Conservation (phyloP, 2,329 filamentous ascomycete species). For the Beauveria australis region DNA sequence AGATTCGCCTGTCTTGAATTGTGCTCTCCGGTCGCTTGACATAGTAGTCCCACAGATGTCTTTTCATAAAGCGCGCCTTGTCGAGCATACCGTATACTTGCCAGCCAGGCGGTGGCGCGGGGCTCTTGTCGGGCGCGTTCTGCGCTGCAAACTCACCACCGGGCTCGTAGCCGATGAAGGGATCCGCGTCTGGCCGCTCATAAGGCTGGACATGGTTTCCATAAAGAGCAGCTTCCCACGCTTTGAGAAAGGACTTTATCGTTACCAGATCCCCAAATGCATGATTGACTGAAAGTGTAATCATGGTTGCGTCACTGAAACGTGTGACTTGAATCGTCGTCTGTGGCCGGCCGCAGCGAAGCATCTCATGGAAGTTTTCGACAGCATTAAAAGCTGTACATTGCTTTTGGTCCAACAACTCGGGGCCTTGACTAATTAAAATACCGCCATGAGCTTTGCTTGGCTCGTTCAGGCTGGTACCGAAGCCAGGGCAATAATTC, state of each 20-base stretch:
- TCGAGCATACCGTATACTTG: background rate
- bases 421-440: background rate
- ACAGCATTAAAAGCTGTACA: background rate
- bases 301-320: background rate
- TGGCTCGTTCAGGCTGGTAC: background rate
- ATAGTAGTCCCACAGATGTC: background rate
- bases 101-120: background rate
- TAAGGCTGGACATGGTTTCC: background rate
- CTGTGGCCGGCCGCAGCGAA: background rate
- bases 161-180: background rate
- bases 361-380: background rate
- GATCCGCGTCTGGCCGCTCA: background rate
- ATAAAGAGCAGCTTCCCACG: background rate
- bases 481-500: background rate
- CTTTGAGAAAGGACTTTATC: background rate
- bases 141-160: background rate
- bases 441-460: background rate
- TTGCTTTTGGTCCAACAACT: background rate
- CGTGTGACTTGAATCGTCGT: background rate
- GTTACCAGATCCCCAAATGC: background rate
- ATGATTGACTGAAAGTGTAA: background rate
- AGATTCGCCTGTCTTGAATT: background rate
- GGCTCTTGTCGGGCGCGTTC: background rate
- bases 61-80: background rate
- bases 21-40: background rate